Evolutionary conservation across 2,329 filamentous ascomycete genomes (phyloP).

Genomic region (Xylaria sp.): DNA sequence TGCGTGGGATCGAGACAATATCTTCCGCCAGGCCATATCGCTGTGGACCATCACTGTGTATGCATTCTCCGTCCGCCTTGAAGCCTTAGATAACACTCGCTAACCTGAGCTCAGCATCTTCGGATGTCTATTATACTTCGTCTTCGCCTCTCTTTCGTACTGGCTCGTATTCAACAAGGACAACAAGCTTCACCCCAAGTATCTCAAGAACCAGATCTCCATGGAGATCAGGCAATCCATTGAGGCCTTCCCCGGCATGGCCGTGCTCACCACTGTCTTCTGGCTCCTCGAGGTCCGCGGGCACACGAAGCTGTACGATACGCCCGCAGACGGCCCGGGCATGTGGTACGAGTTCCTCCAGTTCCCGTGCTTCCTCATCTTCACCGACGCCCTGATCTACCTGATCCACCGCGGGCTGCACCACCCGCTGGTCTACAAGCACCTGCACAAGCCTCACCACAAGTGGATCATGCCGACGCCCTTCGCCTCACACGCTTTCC

Average conservation of each 20-base stretch:
- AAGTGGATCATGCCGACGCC: slow-evolving; percentile 99
- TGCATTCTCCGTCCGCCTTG: slow-evolving; percentile 31
- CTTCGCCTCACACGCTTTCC: slow-evolving; percentile 91
- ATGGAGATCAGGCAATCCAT: slow-evolving; percentile 85
- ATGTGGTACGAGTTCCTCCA: slow-evolving; percentile 79
- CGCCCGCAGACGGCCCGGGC: slow-evolving; percentile 75
- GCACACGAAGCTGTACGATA: slow-evolving; percentile 86
- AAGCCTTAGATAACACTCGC: background rate
- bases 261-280: slow-evolving; percentile 78
- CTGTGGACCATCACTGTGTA: slow-evolving; percentile 89
- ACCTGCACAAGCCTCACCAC: slow-evolving; percentile 95
- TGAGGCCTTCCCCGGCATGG: slow-evolving; percentile 79
- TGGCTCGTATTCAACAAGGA: slow-evolving; percentile 89
- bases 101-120: slow-evolving; percentile 69
- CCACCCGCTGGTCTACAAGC: slow-evolving; percentile 79
- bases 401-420: slow-evolving; percentile 79
- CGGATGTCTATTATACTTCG: slow-evolving; percentile 81
- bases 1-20: slow-evolving; percentile 76
- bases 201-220: slow-evolving; percentile 89
- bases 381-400: slow-evolving; percentile 81
- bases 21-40: slow-evolving; percentile 73
- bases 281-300: slow-evolving; percentile 85
- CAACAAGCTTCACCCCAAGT: slow-evolving; percentile 88
- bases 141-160: slow-evolving; percentile 84
- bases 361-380: slow-evolving; percentile 80